phyloP scores from a whole-genome alignment of 2,329 filamentous ascomycete genomes.

The Diaporthe citriasiana region DNA sequence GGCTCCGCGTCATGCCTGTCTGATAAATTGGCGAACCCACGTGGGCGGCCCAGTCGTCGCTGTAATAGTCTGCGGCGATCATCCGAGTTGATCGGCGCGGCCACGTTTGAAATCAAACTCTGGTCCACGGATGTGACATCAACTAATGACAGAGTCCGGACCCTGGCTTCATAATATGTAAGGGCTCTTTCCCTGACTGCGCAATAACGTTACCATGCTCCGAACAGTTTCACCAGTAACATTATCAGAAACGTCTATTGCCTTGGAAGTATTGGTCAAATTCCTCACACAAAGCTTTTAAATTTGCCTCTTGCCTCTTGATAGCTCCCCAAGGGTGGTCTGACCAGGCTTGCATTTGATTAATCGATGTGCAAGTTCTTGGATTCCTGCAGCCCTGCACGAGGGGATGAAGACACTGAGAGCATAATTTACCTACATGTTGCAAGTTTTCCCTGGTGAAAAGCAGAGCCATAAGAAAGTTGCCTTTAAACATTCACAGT shows the following conservation, averaged over 20 bases:
- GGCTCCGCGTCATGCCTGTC: slow-evolving; percentile 16
- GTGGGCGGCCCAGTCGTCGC: slow-evolving; percentile 1
- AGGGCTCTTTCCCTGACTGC: neutral
- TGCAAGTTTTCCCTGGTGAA: too few relatives aligned
- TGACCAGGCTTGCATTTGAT: too few relatives aligned
- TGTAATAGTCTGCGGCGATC: neutral
- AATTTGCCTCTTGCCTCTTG: too few relatives aligned
- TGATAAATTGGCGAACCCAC: neutral
- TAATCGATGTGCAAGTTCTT: too few relatives aligned
- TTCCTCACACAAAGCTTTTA: too few relatives aligned
- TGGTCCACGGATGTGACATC: slow-evolving; percentile 13
- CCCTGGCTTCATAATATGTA: neutral
- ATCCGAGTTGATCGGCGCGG: slow-evolving; percentile 15
- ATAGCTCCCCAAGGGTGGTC: too few relatives aligned
- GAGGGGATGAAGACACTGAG: too few relatives aligned
- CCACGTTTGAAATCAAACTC: neutral
- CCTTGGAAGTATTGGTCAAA: neutral
- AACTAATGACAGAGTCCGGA: neutral
- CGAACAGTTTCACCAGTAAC: neutral
- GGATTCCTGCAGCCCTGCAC: too few relatives aligned
- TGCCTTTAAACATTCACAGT: neutral
- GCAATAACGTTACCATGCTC: too few relatives aligned
- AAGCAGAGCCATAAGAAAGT: too few relatives aligned
- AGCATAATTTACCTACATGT: too few relatives aligned
- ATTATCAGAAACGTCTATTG: neutral